These are phyloP conservation scores for Metarhizium anisopliae DNA, from an alignment of 2,329 filamentous ascomycete genomes.

Conservation along the genomic window DNA sequence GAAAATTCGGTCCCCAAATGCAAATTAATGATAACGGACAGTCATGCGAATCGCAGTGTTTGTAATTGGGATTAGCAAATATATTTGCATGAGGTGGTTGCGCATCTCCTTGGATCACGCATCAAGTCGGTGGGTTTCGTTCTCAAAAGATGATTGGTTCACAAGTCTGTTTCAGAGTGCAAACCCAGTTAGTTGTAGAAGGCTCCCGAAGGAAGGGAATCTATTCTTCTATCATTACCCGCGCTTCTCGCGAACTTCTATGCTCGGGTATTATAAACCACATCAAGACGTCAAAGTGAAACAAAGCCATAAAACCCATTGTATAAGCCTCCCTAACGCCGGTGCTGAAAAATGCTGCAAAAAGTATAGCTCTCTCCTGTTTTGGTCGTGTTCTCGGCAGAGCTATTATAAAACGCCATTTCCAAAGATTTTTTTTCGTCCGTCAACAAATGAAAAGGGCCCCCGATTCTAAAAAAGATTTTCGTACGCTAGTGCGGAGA, in stretches of 20 bases:
- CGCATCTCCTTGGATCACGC: no score
- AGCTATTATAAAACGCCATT: no score
- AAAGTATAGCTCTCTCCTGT: neutral
- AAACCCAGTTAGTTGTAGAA: neutral
- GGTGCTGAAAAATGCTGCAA: conserved; percentile 1
- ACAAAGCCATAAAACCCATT: neutral
- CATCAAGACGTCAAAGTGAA: neutral
- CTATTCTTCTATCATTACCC: conserved; percentile 5
- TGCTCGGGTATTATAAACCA: conserved; percentile 1
- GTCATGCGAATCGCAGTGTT: no score
- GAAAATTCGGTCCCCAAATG: neutral
- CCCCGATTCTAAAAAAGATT: neutral
- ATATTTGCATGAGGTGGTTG: no score
- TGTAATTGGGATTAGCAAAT: no score
- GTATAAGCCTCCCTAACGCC: conserved; percentile 2
- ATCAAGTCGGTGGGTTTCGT: no score
- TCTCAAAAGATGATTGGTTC: no score
- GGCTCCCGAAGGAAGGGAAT: neutral
- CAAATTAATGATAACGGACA: neutral
- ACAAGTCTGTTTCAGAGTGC: no score
- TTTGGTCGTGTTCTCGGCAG: no score
- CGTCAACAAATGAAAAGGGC: neutral
- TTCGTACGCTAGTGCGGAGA: neutral
- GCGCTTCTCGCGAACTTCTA: neutral
- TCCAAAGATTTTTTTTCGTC: neutral